A percentile compares a stretch with the other conserved stretches of the same genome.
phyloP scores from a whole-genome alignment of 2,329 filamentous ascomycete species.

The Waltergamsia citrina region DNA sequence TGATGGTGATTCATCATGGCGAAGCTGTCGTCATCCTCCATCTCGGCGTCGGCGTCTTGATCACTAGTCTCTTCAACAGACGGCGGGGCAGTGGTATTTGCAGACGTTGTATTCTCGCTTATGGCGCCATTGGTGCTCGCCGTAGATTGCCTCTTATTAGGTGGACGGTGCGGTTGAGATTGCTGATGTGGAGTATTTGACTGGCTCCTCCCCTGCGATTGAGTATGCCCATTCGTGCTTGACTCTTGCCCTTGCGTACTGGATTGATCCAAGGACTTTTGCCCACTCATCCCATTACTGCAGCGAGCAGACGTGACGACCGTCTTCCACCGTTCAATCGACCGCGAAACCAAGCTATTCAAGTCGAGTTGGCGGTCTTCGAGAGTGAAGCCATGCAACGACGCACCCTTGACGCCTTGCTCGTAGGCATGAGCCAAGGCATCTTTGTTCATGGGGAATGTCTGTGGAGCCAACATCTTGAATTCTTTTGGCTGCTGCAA shows the following conservation, averaged over 20 bases:
- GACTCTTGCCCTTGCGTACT: conserved; percentile 9
- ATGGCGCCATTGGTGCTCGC: conserved; percentile 22
- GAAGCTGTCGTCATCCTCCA: conserved; percentile 50
- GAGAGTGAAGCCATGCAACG: conserved; percentile 33
- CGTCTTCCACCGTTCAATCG: conserved; percentile 53
- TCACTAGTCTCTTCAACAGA: conserved; percentile 37
- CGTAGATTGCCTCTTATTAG: conserved; percentile 19
- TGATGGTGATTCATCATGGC: conserved; percentile 34
- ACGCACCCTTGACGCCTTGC: conserved; percentile 27
- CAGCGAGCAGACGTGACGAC: conserved; percentile 44
- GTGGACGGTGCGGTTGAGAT: conserved; percentile 7
- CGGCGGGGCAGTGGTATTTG: conserved; percentile 23
- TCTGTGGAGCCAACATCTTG: conserved; percentile 40
- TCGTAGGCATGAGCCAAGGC: conserved; percentile 37
- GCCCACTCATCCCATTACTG: conserved; percentile 35
- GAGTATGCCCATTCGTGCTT: conserved; percentile 8
- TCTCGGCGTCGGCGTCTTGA: conserved; percentile 34
- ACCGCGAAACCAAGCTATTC: conserved; percentile 38
- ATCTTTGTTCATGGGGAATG: conserved; percentile 40
- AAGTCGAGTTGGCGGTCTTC: conserved; percentile 45
- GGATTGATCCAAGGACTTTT: conserved; percentile 31
- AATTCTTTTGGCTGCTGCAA: conserved; percentile 53
- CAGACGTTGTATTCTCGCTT: conserved; percentile 22
- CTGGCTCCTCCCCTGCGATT: conserved; percentile 11
- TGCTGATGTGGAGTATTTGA: conserved; percentile 14